Evolutionary conservation across 2,329 filamentous ascomycete species (phyloP).

Genomic region (Chrysoporthe puriensis): DNA sequence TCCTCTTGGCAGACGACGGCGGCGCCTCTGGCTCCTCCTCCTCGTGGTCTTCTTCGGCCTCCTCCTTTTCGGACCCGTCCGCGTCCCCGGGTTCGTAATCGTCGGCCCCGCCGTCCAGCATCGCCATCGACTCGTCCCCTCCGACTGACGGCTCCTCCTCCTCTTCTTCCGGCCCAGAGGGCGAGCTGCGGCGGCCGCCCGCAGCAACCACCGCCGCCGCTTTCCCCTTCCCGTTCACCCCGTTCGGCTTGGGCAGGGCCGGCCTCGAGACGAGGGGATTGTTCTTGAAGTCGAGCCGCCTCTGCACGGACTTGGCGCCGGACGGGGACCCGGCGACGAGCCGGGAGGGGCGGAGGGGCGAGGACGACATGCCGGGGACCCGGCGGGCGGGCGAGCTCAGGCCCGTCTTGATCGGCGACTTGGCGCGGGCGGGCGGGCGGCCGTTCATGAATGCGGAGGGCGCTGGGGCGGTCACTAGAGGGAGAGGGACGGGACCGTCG

Average conservation of each 20-base stretch:
- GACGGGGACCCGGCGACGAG: slow-evolving; percentile 1
- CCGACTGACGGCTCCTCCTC: slow-evolving; percentile 36
- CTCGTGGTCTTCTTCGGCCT: slow-evolving; percentile 37
- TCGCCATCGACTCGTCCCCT: slow-evolving; percentile 32
- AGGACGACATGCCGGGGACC: slow-evolving; percentile 60
- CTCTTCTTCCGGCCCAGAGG: slow-evolving; percentile 37
- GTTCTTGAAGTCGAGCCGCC: slow-evolving; percentile 57
- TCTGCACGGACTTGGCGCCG: slow-evolving; percentile 51
- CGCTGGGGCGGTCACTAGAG: slow-evolving; percentile 55
- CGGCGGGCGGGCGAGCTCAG: slow-evolving; percentile 64
- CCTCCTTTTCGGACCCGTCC: slow-evolving; percentile 30
- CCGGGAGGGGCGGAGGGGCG: slow-evolving; percentile 42
- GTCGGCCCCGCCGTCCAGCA: slow-evolving; percentile 39
- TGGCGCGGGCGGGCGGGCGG: slow-evolving; percentile 51
- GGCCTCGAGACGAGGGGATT: slow-evolving; percentile 28
- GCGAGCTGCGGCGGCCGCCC: slow-evolving; percentile 21
- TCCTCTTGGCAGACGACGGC: slow-evolving; percentile 21
- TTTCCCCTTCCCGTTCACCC: slow-evolving; percentile 31
- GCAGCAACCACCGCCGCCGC: slow-evolving; percentile 29
- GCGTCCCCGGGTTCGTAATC: slow-evolving; percentile 42
- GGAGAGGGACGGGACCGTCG: slow-evolving; percentile 31
- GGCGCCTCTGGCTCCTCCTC: slow-evolving; percentile 27
- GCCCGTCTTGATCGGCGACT: slow-evolving; percentile 67
- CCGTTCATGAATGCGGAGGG: slow-evolving; percentile 56
- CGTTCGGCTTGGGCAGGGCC: slow-evolving; percentile 39